Conservation (phyloP, 2,329 filamentous ascomycete species). For the Geoglossum cookeanum region DNA sequence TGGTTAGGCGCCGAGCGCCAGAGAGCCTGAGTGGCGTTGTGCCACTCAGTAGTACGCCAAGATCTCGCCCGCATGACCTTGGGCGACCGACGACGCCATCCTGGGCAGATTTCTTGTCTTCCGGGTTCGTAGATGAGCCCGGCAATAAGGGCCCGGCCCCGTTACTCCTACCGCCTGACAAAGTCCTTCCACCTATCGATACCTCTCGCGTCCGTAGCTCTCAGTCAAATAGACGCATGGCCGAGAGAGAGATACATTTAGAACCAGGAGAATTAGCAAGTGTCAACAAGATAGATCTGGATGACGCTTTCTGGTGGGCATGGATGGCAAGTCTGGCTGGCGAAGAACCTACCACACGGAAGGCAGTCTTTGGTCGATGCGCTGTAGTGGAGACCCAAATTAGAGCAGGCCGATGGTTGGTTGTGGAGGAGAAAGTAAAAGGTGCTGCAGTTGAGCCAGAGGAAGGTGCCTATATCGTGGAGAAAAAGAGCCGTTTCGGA, state of each 20-base stretch:
- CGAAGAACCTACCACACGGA: slow-evolving; percentile 70
- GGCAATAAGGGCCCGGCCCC: slow-evolving; percentile 43
- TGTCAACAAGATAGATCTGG: slow-evolving; percentile 67
- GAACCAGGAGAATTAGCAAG: slow-evolving; percentile 91
- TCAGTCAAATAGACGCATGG: slow-evolving; percentile 40
- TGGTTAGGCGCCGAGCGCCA: slow-evolving; percentile 7
- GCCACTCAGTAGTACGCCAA: slow-evolving; percentile 41
- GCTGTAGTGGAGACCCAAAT: slow-evolving; percentile 82
- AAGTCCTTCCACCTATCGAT: slow-evolving; percentile 71
- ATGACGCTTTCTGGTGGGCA: slow-evolving; percentile 98
- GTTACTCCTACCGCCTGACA: slow-evolving; percentile 73
- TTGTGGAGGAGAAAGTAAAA: slow-evolving; percentile 92
- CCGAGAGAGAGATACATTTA: slow-evolving; percentile 44
- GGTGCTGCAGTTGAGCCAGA: slow-evolving; percentile 73
- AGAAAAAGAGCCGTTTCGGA: slow-evolving; percentile 89
- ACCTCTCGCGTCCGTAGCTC: slow-evolving; percentile 59
- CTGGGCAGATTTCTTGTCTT: slow-evolving; percentile 94
- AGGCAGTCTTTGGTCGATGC: slow-evolving; percentile 85
- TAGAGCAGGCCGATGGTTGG: slow-evolving; percentile 64
- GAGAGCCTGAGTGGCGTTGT: slow-evolving; percentile 20
- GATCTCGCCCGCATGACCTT: slow-evolving; percentile 44
- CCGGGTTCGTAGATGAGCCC: slow-evolving; percentile 69
- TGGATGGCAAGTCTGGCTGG: slow-evolving; percentile 94
- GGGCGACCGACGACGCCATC: slow-evolving; percentile 85
- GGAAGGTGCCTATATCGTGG: slow-evolving; percentile 73